Percentiles rank a stretch among this genome's conserved stretches.
Evolutionary conservation across 331 rosid species (phyloP).

Genomic region (Dryas integrifolia): DNA sequence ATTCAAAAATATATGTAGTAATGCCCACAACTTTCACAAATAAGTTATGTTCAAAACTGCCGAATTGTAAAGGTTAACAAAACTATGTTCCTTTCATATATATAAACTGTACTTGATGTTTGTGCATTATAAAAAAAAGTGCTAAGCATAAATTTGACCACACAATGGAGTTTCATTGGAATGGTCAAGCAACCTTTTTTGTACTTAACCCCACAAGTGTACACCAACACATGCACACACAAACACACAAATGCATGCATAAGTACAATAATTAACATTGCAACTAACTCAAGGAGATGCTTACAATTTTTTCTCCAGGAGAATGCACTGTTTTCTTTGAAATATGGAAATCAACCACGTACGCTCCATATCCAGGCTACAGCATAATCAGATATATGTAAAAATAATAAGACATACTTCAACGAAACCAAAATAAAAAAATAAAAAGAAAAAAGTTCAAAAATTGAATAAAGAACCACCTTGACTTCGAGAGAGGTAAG

Average conservation of each 20-base stretch:
- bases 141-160: background rate
- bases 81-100: background rate
- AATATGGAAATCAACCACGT: conserved; percentile 58
- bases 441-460: background rate
- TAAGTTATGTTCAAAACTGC: background rate
- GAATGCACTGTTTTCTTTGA: conserved; percentile 37
- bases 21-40: background rate
- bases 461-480: conserved; percentile 46
- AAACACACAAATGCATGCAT: background rate
- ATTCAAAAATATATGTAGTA: background rate
- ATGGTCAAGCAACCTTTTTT: background rate
- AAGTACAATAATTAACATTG: background rate
- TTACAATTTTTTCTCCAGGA: conserved; percentile 66
- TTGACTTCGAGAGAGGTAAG: conserved; percentile 61
- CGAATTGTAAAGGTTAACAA: background rate
- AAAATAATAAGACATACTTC: conserved; percentile 17
- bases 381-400: conserved; percentile 29
- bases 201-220: background rate
- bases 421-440: conserved; percentile 8
- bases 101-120: background rate
- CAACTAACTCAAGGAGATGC: conserved; percentile 34
- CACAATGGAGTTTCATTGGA: background rate
- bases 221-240: background rate
- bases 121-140: background rate
- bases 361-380: conserved; percentile 85